These are phyloP conservation scores for Scytalidium sp. DNA, from an alignment of 2,329 filamentous ascomycete genomes.

Conservation along the genomic window DNA sequence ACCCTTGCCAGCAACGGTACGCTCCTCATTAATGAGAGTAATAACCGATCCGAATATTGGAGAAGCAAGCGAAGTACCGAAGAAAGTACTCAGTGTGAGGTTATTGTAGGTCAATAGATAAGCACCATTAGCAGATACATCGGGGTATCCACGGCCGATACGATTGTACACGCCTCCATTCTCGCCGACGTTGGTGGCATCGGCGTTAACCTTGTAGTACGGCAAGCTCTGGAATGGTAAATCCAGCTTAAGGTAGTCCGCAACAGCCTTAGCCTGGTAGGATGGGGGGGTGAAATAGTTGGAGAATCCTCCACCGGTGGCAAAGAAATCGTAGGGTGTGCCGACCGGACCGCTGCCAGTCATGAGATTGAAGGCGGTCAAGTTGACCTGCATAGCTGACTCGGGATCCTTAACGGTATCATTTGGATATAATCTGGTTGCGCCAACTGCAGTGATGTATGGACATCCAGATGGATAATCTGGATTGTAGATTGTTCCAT, in stretches of 20 bases:
- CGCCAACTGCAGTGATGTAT: constrained; percentile 51
- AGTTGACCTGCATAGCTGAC: constrained; percentile 33
- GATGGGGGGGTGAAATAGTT: constrained; percentile 42
- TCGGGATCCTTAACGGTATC: constrained; percentile 31
- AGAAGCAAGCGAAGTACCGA: neutral
- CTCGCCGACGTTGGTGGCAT: constrained; percentile 22
- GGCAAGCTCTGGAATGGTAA: constrained; percentile 19
- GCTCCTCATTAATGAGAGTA: constrained; percentile 39
- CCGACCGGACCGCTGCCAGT: constrained; percentile 13
- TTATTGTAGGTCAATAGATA: constrained; percentile 18
- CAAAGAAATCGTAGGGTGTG: constrained; percentile 53
- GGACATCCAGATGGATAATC: constrained; percentile 41
- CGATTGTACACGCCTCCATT: constrained; percentile 44
- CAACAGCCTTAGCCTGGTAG: constrained; percentile 38
- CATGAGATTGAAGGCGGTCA: neutral
- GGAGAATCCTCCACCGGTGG: constrained; percentile 73
- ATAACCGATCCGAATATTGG: constrained; percentile 26
- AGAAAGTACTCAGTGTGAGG: neutral
- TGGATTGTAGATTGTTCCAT: constrained; percentile 40
- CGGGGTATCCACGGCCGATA: constrained; percentile 43
- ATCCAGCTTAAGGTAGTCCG: constrained; percentile 20
- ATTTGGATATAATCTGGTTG: constrained; percentile 42
- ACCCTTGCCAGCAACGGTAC: constrained; percentile 30
- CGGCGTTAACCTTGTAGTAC: constrained; percentile 14
- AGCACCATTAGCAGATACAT: constrained; percentile 30